Percentiles rank a stretch among this genome's conserved stretches.
phyloP scores from a whole-genome alignment of 2,329 filamentous ascomycete genomes.

The Teratosphaeria destructans region DNA sequence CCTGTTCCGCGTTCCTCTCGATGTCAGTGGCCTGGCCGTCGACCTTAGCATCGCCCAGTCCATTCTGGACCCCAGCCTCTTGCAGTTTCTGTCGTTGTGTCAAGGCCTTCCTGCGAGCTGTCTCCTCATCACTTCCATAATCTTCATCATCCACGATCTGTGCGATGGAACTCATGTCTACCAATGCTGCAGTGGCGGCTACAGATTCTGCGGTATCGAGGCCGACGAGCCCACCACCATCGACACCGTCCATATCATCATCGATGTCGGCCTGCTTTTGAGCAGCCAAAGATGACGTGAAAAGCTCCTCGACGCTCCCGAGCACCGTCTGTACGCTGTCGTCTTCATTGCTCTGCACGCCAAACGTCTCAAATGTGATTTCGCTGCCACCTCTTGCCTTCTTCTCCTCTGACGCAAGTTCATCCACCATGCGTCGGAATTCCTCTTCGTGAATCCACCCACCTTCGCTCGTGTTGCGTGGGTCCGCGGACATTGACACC shows the following conservation, averaged over 20 bases:
- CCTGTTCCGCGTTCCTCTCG: constrained; percentile 11
- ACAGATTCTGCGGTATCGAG: constrained; percentile 2
- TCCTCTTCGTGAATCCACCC: constrained; percentile 92
- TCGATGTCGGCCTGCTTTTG: not conserved
- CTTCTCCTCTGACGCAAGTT: constrained; percentile 56
- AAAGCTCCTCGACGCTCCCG: constrained; percentile 80
- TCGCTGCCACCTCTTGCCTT: constrained; percentile 32
- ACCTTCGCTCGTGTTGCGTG: constrained; percentile 58
- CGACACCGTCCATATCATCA: constrained; percentile 1
- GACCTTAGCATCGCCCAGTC: constrained; percentile 12
- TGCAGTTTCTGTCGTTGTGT: constrained; percentile 20
- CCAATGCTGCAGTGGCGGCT: constrained; percentile 36
- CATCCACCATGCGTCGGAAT: constrained; percentile 54
- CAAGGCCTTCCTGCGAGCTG: constrained; percentile 22
- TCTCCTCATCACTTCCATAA: constrained; percentile 36
- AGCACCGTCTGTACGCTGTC: constrained; percentile 61
- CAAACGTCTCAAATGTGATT: constrained; percentile 56
- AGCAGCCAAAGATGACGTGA: constrained; percentile 39
- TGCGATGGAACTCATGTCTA: constrained; percentile 54
- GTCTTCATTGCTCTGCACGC: constrained; percentile 44
- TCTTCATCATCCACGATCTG: constrained; percentile 34
- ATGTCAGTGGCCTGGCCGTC: constrained; percentile 8
- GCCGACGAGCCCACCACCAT: constrained; percentile 4
- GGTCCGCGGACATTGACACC: constrained; percentile 79
- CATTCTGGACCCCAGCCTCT: constrained; percentile 10